A percentile compares a stretch with the other conserved stretches of the same genome.
These are phyloP conservation scores for Cylindrotheca fusiformis DNA, from an alignment of 108 stramenopile species.

Conservation along the genomic window DNA sequence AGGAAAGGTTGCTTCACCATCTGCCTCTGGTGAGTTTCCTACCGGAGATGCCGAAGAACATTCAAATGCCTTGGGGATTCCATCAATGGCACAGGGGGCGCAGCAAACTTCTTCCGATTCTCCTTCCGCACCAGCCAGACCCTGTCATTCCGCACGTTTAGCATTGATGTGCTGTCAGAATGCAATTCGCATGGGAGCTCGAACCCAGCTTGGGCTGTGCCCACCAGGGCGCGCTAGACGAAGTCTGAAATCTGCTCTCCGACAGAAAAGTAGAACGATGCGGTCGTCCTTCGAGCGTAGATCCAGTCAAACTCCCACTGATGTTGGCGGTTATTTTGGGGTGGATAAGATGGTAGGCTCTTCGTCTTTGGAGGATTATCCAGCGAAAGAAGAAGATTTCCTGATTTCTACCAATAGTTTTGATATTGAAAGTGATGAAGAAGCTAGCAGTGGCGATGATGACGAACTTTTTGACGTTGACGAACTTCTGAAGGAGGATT, in stretches of 20 bases:
- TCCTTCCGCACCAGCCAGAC: conserved; percentile 21
- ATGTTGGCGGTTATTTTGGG: conserved; percentile 41
- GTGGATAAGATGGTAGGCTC: conserved; percentile 49
- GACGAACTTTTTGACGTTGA: conserved; percentile 40
- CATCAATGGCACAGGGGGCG: conserved; percentile 3
- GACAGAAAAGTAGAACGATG: conserved; percentile 19
- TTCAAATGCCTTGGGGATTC: conserved; percentile 3
- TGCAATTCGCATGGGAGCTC: conserved; percentile 62
- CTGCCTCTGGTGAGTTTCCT: too few species aligned
- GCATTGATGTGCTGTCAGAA: conserved; percentile 63
- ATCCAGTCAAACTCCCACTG: conserved; percentile 18
- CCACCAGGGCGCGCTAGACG: conserved; percentile 69
- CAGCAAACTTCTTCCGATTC: conserved; percentile 15
- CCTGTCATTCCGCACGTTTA: conserved; percentile 57
- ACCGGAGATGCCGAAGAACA: too few species aligned
- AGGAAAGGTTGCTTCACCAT: neutral
- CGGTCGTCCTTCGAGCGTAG: conserved; percentile 3
- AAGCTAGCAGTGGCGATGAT: conserved; percentile 61
- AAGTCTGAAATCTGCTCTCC: conserved; percentile 31
- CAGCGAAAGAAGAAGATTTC: conserved; percentile 46
- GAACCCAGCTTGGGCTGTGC: conserved; percentile 71
- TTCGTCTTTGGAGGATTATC: conserved; percentile 26
- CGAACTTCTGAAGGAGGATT: conserved; percentile 29
- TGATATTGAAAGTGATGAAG: conserved; percentile 45
- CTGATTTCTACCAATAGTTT: conserved; percentile 30